Base-by-base conservation (phyloP, 2,329 filamentous ascomycete genomes). In the Phyllosticta citrichinensis region DNA sequence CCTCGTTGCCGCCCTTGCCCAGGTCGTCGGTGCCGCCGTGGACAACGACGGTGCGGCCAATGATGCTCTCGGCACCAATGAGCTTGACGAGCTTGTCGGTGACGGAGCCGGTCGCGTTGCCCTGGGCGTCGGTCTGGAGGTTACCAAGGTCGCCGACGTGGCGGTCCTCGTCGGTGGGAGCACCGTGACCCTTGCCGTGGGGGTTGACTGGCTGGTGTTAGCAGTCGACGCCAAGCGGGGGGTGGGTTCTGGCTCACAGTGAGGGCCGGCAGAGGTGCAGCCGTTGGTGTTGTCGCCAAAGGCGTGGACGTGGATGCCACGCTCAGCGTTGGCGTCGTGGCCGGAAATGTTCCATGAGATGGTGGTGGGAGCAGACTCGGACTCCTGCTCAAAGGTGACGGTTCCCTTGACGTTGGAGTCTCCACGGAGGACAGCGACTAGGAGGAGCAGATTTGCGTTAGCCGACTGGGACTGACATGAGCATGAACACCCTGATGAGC, bases 251-350 rank as follows among this genome's bases (percentile, higher is more conserved):
- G 27, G 27, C 89, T 75, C 81, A 96, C 91, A 99, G 83, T 99
- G 94, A 78, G 94, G 93, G 60, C 94, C 94, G 68, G 94, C 94
- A 68, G 89, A 96, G 68, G 93, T 97, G 89, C 94, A 99, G 77
- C 94, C 94, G 81, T 99, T 99, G 83, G 94, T 97, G 85, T 97
- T 97, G 85, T 97, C 94, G 76, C 94, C 94, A 74, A 96, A 99
- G 77, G 94, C 90, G 83, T 99, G 94, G 74, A 99, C 87, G 84
- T 99, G 94, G 84, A 97, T 91, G 78, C 91, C 94, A 79, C 94
- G 93, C 86, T 96, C 85, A 74, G 94, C 92, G 77, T 96, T 96
- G 79, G 93, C 73, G 75, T 97, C 92, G 80, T 97, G 83, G 79
- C 94, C 93, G 65, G 84, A 83, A 79, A 99, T 91, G 79, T 97